Base-by-base conservation (phyloP, 768 basidiomycete genomes). In the Phanerodontia chrysosporium region DNA sequence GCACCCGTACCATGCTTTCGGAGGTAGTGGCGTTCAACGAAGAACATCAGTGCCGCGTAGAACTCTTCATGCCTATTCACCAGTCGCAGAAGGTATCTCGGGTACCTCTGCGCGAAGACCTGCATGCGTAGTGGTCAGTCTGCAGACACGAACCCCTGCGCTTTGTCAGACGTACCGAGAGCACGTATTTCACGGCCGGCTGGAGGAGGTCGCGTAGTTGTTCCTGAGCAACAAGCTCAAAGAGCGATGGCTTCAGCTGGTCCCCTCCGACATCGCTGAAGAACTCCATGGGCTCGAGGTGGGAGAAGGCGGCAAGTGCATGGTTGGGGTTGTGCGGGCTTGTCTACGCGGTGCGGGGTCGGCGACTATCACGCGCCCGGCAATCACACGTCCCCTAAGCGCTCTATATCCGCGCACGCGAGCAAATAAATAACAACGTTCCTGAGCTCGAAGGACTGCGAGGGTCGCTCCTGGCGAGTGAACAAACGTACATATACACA, bases 31-130 rank as follows among this genome's bases (percentile, higher is more conserved):
- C 86, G 79, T 75, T 99, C 97, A 18, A 98, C 87, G 58, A 94
- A 80, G 55, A 95, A 75, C 87, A 98, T 92, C 62, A 96, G 78
- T 14, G 82, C 64, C 0, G 95, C 91, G 66, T 97, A 98, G 72
- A 97, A 92, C 71, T 98, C 95, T 71, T 99, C 97, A 77, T 99
- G 97, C 30, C 85, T 78, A 72, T 98, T 98, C 16, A 97, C 92
- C 55, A 98, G 79, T 18, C 87, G 86, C 45, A 99, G 74, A 29
- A 98, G 81, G 72, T 98, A 95, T 56, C 97, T 83, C 6, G 97
- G 97, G 70, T 98, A 90, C 57, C 87, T 80, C 77, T 98, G 95
- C 2, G 97, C 94, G 66, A 98, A 92, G 58, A 96, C 90, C 95
- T 97, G 44, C 22, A 46, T 21, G 48, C 55, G 21, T 58, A 46